These are phyloP conservation scores for Fusarium coicis DNA, from an alignment of 2,329 filamentous ascomycete species.

Conservation along the genomic window DNA sequence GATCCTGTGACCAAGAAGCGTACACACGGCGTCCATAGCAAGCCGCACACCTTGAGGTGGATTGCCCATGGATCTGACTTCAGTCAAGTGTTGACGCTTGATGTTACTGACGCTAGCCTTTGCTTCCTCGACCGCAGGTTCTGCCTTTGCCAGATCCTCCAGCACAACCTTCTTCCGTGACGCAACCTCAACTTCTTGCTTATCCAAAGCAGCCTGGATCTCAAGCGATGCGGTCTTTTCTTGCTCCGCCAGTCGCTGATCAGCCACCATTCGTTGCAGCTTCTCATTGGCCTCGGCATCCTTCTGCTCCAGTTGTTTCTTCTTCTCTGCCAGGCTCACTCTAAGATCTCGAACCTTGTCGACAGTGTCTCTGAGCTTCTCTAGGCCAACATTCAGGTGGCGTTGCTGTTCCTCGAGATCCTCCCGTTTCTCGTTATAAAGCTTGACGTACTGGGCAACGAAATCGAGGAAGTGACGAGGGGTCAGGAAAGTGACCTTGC, in stretches of 20 bases:
- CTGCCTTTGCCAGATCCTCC: constrained; percentile 87
- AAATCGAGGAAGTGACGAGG: constrained; percentile 98
- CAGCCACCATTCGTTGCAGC: constrained; percentile 94
- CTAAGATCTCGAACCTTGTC: constrained; percentile 96
- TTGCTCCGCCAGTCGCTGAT: constrained; percentile 94
- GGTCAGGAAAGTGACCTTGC: constrained; percentile 91
- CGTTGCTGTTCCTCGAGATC: constrained; percentile 98
- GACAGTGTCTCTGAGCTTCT: constrained; percentile 96
- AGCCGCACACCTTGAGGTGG: constrained; percentile 91
- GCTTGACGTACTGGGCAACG: constrained; percentile 94
- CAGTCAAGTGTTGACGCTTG: constrained; percentile 95
- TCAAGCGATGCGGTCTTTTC: constrained; percentile 88
- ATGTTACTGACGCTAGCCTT: constrained; percentile 98
- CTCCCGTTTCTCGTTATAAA: constrained; percentile 98
- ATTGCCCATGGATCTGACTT: constrained; percentile 96
- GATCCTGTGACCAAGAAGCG: constrained; percentile 88
- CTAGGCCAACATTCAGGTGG: constrained; percentile 96
- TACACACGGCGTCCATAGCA: constrained; percentile 95
- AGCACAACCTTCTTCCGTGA: constrained; percentile 85
- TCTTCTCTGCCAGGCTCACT: constrained; percentile 92
- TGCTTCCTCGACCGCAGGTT: constrained; percentile 92
- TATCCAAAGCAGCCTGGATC: constrained; percentile 86
- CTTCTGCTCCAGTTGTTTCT: constrained; percentile 91
- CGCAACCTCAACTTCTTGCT: constrained; percentile 89
- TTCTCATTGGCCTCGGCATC: constrained; percentile 97